Percentiles rank a stretch among this genome's conserved stretches.
phyloP scores from a whole-genome alignment of 441 rosid species.

The Gossypium schwendimanii region DNA sequence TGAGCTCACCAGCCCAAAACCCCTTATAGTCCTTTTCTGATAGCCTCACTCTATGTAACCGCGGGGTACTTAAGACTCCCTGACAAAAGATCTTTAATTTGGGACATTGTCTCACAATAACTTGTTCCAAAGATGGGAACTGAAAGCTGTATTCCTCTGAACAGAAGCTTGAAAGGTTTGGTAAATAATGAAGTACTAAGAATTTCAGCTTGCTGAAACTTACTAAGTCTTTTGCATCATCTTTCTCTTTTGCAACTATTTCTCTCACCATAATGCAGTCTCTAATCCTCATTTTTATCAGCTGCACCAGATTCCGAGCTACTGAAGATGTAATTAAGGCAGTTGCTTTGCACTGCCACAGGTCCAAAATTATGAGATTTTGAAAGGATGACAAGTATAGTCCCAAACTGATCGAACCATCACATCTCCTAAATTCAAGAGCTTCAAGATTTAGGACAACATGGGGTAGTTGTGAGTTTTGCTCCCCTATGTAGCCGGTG shows the following conservation, averaged over 20 bases:
- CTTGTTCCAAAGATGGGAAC: conserved; percentile 22
- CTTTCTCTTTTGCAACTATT: conserved; percentile 6
- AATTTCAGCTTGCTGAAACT: conserved; percentile 11
- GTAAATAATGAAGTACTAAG: conserved; percentile 15
- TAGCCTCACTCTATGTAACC: not conserved
- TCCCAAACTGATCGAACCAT: conserved; percentile 1
- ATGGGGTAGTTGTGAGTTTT: conserved; percentile 3
- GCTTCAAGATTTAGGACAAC: conserved; percentile 4
- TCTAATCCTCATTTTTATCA: conserved; percentile 9
- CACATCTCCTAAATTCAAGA: conserved; percentile 10
- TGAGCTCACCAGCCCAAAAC: conserved; percentile 18
- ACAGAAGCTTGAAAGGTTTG: conserved; percentile 26
- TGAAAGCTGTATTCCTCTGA: not conserved
- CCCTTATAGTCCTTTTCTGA: not conserved
- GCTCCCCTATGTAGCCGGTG: not conserved
- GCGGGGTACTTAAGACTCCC: conserved; percentile 5
- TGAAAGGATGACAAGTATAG: conserved; percentile 9
- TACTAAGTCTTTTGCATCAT: conserved; percentile 1
- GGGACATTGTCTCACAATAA: conserved; percentile 18
- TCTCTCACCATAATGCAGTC: conserved; percentile 16
- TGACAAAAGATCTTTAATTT: conserved; percentile 16
- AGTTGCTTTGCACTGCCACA: conserved; percentile 22
- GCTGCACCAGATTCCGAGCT: conserved; percentile 19
- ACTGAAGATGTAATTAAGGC: conserved; percentile 16
- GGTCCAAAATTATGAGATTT: conserved; percentile 12